These are phyloP conservation scores for Yamadazyma trypodendri DNA, from an alignment of 1,139 yeast genomes.

Conservation along the genomic window DNA sequence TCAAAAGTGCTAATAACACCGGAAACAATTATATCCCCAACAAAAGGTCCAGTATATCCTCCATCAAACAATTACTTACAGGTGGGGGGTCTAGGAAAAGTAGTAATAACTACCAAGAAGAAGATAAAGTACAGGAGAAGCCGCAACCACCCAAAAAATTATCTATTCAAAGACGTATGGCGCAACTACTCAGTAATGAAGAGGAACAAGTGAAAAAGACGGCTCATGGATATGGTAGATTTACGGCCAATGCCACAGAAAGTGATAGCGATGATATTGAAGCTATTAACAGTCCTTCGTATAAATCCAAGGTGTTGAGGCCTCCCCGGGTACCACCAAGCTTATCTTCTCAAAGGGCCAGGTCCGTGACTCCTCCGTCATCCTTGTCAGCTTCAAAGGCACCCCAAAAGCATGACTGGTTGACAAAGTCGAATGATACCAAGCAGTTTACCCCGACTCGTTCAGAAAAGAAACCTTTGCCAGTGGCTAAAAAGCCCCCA, in stretches of 20 bases:
- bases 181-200: slow-evolving; percentile 50
- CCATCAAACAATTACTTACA: slow-evolving; percentile 43
- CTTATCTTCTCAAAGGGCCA: slow-evolving; percentile 20
- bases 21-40: slow-evolving; percentile 16
- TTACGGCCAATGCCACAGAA: slow-evolving; percentile 43
- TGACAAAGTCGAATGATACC: background rate
- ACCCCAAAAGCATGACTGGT: no score
- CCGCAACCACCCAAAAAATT: slow-evolving; percentile 26
- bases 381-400: no score
- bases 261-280: slow-evolving; percentile 37
- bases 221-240: slow-evolving; percentile 76
- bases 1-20: slow-evolving; percentile 22
- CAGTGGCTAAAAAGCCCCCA: slow-evolving; percentile 33
- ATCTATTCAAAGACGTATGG: slow-evolving; percentile 69
- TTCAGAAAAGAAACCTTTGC: no score
- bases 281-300: slow-evolving; percentile 31
- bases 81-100: slow-evolving; percentile 25
- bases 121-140: slow-evolving; percentile 7
- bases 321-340: slow-evolving; percentile 37
- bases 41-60: slow-evolving; percentile 42
- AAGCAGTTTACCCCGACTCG: no score
- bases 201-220: slow-evolving; percentile 46
- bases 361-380: slow-evolving; percentile 4
- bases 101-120: slow-evolving; percentile 10
- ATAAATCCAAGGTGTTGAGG: slow-evolving; percentile 13